Evolutionary conservation across 139 green algal species (phyloP).

Genomic region (Medakamo hakoo): DNA sequence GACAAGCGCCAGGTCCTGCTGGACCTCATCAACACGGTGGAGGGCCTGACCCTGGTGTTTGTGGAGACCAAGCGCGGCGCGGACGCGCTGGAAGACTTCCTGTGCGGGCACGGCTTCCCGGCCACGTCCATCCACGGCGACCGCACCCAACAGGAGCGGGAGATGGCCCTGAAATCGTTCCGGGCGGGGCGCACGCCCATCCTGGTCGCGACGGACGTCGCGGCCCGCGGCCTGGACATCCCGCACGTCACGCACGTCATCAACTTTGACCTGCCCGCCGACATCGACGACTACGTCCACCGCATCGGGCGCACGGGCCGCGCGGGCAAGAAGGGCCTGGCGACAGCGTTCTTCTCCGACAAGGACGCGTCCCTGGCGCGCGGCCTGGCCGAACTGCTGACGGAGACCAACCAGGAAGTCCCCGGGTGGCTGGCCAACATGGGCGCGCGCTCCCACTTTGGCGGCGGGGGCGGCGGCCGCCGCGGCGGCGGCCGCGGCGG

Average conservation of each 20-base stretch:
- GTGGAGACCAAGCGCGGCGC: constrained; percentile 95
- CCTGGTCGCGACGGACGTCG: constrained; percentile 93
- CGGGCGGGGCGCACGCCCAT: constrained; percentile 60
- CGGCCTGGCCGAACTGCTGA: constrained; percentile 60
- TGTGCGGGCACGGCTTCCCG: constrained; percentile 62
- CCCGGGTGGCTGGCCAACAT: constrained; percentile 77
- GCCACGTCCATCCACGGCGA: constrained; percentile 93
- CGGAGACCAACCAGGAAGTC: constrained; percentile 92
- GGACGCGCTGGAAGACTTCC: constrained; percentile 87
- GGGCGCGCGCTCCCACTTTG: constrained; percentile 25
- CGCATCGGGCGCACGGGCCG: constrained; percentile 67
- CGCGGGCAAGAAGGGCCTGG: constrained; percentile 90
- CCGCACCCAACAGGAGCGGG: constrained; percentile 71
- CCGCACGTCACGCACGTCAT: constrained; percentile 72
- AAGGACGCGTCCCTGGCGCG: constrained; percentile 71
- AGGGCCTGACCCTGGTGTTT: constrained; percentile 88
- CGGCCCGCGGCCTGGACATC: constrained; percentile 83
- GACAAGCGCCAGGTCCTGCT: constrained; percentile 87
- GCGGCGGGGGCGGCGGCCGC: constrained; percentile 24
- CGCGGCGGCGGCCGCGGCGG: constrained; percentile 28
- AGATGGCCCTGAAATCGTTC: constrained; percentile 63
- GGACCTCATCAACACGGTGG: constrained; percentile 77
- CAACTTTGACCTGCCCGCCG: constrained; percentile 71
- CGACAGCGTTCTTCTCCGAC: constrained; percentile 89
- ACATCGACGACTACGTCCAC: constrained; percentile 80